Percentiles rank a stretch among this genome's conserved stretches.
phyloP scores from a whole-genome alignment of 2,329 filamentous ascomycete genomes.

The Chlorencoelia australis region DNA sequence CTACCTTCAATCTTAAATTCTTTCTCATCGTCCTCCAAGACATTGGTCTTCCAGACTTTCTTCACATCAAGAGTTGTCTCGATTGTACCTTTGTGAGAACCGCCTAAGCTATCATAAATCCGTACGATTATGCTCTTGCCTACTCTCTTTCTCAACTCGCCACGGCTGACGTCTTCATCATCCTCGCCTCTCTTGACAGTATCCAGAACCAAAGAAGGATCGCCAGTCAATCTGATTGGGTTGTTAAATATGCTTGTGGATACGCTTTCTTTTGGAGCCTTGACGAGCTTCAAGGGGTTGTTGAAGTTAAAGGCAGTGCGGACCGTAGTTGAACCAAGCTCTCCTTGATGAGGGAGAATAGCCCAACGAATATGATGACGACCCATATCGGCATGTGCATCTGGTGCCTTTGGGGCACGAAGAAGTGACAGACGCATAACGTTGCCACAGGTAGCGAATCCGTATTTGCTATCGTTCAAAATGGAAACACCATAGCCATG shows the following conservation, averaged over 20 bases:
- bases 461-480: constrained; percentile 92
- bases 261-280: constrained; percentile 34
- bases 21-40: constrained; percentile 79
- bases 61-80: constrained; percentile 58
- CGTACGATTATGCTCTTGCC: constrained; percentile 75
- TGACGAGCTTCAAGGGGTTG: constrained; percentile 55
- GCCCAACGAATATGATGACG: constrained; percentile 80
- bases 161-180: constrained; percentile 60
- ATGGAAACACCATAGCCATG: constrained; percentile 84
- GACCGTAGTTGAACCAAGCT: constrained; percentile 62
- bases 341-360: constrained; percentile 73
- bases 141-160: constrained; percentile 52
- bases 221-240: constrained; percentile 59
- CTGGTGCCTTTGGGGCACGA: constrained; percentile 82
- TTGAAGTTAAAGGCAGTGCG: constrained; percentile 87
- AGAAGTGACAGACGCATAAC: constrained; percentile 83
- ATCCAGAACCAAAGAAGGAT: constrained; percentile 67
- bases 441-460: constrained; percentile 82
- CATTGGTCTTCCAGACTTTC: constrained; percentile 72
- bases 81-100: constrained; percentile 63
- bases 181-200: constrained; percentile 90
- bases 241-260: constrained; percentile 33
- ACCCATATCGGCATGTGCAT: constrained; percentile 91
- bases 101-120: constrained; percentile 82
- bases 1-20: constrained; percentile 40